Conservation (phyloP, 768 basidiomycete genomes). For the Imleria badia region DNA sequence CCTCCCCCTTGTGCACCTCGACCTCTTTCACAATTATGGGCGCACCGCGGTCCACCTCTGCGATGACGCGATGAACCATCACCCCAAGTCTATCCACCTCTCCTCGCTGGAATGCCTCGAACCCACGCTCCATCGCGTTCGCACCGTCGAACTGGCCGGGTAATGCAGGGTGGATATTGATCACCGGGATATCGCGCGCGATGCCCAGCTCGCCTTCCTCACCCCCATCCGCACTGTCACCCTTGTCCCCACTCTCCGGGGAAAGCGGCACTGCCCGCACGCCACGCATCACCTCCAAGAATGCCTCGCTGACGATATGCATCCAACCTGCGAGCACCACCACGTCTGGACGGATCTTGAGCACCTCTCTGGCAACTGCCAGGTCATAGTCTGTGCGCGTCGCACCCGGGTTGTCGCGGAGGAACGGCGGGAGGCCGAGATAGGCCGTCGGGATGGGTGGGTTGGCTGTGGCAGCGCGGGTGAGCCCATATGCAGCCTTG, state of each 20-base stretch:
- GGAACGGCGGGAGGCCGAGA: conserved; percentile 81
- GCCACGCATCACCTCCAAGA: conserved; percentile 61
- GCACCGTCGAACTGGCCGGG: conserved; percentile 96
- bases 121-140: conserved; percentile 87
- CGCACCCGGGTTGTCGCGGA: conserved; percentile 68
- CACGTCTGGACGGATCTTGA: conserved; percentile 69
- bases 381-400: conserved; percentile 84
- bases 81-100: conserved; percentile 77
- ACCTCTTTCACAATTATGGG: conserved; percentile 83
- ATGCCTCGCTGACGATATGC: conserved; percentile 87
- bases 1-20: conserved; percentile 68
- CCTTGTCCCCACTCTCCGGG: neutral
- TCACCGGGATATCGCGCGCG: conserved; percentile 64
- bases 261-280: conserved; percentile 33
- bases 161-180: conserved; percentile 95
- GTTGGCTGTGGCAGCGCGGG: conserved; percentile 65
- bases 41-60: conserved; percentile 90
- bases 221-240: conserved; percentile 14
- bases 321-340: conserved; percentile 99
- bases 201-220: conserved; percentile 31
- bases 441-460: conserved; percentile 82
- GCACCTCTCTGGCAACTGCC: conserved; percentile 70
- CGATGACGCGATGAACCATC: conserved; percentile 94
- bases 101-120: conserved; percentile 81
- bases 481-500: conserved; percentile 86